Evolutionary conservation across 108 stramenopile species (phyloP), one percentile per base, ranked within the genome.

Genomic region (Nitzschia palea): DNA sequence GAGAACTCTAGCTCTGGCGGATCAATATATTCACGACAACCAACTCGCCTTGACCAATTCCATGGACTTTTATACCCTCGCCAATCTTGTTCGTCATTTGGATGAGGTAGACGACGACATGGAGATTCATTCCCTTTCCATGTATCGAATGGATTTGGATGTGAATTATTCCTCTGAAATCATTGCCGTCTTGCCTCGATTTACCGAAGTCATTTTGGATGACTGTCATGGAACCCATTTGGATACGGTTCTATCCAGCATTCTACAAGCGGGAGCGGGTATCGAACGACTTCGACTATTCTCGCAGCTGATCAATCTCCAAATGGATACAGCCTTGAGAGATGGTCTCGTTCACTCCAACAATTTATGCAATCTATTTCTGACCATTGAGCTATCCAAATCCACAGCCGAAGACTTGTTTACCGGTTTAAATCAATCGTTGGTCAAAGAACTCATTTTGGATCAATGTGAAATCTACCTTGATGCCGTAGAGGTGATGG

Each of bases 381-480:
- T 68, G 67, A 43, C 30, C 4, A 57, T 68, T 34, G 54, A 57
- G 8, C 28, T 68, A 55, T 12, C 67, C 4, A 14, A 20, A 40
- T 55, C 23, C 18, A 44, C 55, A 3, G 28, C 55, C 4, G 55
- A 27, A n/a, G 6, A 18, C 8, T 36, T 68, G 12, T 57, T 12
- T 18, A 33, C 3, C 5, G 67, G 67, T 8, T 57, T 68, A 36
- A 68, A 68, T 45, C 26, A 53, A 9, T 55, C 67, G 2, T 52
- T 3, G 4, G 3, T 68, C 40, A 25, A 29, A 9, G 25, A 18
- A 12, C 42, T 68, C 9, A 55, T 35, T 68, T 45, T 68, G 29
- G 34, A 29, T 57, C 67, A 68, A 31, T 68, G 67, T 55, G 67
- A 68, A 29, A 29, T 68, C 28, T 37, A 25, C 55, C 12, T 20